A percentile compares a stretch with the other conserved stretches of the same genome.
These are phyloP conservation scores for Zalaria obscura DNA, from an alignment of 2,329 filamentous ascomycete genomes.

Conservation along the genomic window DNA sequence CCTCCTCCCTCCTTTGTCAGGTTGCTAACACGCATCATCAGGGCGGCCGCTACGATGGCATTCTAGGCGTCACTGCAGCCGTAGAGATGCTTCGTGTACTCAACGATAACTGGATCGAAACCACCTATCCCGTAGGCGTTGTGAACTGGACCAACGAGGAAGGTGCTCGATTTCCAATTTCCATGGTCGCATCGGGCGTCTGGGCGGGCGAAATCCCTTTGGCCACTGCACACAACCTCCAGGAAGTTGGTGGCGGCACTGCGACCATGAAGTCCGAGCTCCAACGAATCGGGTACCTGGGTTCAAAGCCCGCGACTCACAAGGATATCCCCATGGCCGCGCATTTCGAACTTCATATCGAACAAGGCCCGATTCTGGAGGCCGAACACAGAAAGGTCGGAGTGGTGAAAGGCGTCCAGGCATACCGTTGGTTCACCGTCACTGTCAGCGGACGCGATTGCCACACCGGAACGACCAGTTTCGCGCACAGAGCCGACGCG, in stretches of 20 bases:
- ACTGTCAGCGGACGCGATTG: slow-evolving; percentile 52
- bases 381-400: slow-evolving; percentile 48
- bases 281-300: slow-evolving; percentile 57
- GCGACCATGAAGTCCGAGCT: slow-evolving; percentile 56
- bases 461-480: slow-evolving; percentile 63
- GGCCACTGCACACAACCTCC: slow-evolving; percentile 45
- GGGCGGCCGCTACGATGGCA: slow-evolving; percentile 62
- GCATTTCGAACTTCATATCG: slow-evolving; percentile 75
- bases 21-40: slow-evolving; percentile 8
- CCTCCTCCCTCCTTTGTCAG: background rate
- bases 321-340: slow-evolving; percentile 52
- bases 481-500: slow-evolving; percentile 52
- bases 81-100: slow-evolving; percentile 59
- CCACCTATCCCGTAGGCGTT: slow-evolving; percentile 56
- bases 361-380: slow-evolving; percentile 68
- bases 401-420: slow-evolving; percentile 59
- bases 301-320: slow-evolving; percentile 41
- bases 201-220: slow-evolving; percentile 58
- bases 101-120: slow-evolving; percentile 52
- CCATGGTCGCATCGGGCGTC: slow-evolving; percentile 61
- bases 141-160: slow-evolving; percentile 79
- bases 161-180: slow-evolving; percentile 64
- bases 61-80: slow-evolving; percentile 58
- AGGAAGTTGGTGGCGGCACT: slow-evolving; percentile 45
- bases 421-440: slow-evolving; percentile 60